These are phyloP conservation scores for Termitomyces heimii DNA, from an alignment of 768 basidiomycete genomes.

Conservation along the genomic window DNA sequence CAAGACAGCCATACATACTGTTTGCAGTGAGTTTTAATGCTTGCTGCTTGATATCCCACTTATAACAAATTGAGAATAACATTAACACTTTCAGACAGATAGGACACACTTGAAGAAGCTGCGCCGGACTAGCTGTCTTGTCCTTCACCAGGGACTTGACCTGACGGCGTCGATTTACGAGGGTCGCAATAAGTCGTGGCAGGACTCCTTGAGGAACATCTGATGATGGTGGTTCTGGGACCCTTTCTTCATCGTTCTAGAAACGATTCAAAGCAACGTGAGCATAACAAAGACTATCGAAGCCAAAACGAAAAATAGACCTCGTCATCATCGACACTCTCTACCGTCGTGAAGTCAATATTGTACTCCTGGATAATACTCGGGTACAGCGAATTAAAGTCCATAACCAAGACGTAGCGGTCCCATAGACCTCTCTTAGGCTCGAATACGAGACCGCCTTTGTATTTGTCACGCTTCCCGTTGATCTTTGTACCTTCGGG, in stretches of 20 bases:
- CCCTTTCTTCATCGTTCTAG: slow-evolving; percentile 66
- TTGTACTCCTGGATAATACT: slow-evolving; percentile 99
- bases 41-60: slow-evolving; percentile 97
- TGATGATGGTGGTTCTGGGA: slow-evolving; percentile 80
- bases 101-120: slow-evolving; percentile 67
- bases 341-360: slow-evolving; percentile 97
- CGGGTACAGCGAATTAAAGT: slow-evolving; percentile 98
- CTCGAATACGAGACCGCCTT: slow-evolving; percentile 96
- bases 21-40: slow-evolving; percentile 98
- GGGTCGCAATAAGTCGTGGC: slow-evolving; percentile 96
- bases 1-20: slow-evolving; percentile 99
- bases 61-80: slow-evolving; percentile 21
- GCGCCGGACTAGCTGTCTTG: slow-evolving; percentile 59
- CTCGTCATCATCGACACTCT: slow-evolving; percentile 60
- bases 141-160: slow-evolving; percentile 97
- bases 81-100: not conserved
- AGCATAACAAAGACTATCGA: not conserved
- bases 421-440: slow-evolving; percentile 97
- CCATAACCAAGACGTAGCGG: slow-evolving; percentile 97
- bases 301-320: slow-evolving; percentile 11
- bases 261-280: not conserved
- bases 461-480: slow-evolving; percentile 88
- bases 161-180: slow-evolving; percentile 82
- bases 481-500: slow-evolving; percentile 59
- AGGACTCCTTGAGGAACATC: slow-evolving; percentile 80